Evolutionary conservation across 441 rosid species (phyloP).

Genomic region (Croton setiger): DNA sequence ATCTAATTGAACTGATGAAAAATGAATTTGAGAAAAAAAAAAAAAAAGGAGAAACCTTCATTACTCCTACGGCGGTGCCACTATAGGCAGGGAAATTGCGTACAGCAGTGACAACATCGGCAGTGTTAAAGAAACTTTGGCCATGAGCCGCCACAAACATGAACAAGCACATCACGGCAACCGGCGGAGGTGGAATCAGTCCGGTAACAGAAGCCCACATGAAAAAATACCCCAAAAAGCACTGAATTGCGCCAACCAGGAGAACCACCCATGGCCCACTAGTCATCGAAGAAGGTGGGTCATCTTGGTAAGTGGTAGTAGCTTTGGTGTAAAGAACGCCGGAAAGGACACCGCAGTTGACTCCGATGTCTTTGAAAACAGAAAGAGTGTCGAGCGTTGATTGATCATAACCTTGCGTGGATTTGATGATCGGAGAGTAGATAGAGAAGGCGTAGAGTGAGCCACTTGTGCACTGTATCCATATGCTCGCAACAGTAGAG

Average conservation of each 20-base stretch:
- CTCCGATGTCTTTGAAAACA: conserved; percentile 24
- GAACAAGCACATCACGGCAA: conserved; percentile 21
- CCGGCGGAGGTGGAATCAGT: conserved; percentile 19
- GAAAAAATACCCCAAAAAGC: conserved; percentile 18
- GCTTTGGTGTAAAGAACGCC: conserved; percentile 21
- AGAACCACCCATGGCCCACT: conserved; percentile 25
- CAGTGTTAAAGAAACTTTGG: conserved; percentile 23
- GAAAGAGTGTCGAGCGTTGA: conserved; percentile 27
- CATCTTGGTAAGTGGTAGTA: background rate
- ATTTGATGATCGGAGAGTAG: conserved; percentile 37
- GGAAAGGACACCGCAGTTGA: conserved; percentile 19
- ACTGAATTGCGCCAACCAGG: conserved; percentile 20
- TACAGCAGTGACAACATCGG: conserved; percentile 21
- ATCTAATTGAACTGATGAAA: background rate
- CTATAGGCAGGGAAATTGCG: conserved; percentile 16
- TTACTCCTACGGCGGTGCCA: conserved; percentile 23
- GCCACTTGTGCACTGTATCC: conserved; percentile 46
- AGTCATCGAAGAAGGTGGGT: background rate
- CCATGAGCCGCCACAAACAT: conserved; percentile 25
- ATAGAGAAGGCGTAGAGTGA: conserved; percentile 43
- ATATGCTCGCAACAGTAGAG: conserved; percentile 40
- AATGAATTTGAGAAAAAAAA: background rate
- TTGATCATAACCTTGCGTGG: conserved; percentile 33
- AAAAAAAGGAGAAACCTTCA: conserved; percentile 15
- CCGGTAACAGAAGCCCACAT: conserved; percentile 22